Base-by-base conservation (phyloP, 2,329 filamentous ascomycete species). In the Keithomyces neogunnii region DNA sequence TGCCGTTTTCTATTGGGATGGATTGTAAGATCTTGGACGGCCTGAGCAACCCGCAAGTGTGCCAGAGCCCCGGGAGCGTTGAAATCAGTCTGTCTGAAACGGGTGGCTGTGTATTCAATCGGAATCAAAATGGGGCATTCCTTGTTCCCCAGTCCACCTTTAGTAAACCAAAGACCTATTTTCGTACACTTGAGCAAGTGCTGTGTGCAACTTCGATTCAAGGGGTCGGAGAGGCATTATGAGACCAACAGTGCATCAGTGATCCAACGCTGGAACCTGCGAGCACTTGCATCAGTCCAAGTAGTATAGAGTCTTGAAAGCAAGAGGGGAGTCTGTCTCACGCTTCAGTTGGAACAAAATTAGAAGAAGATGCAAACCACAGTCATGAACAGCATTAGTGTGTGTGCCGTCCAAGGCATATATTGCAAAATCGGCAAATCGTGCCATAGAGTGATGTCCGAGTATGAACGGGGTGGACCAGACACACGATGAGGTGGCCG, bases 221-320 rank as follows among this genome's bases (percentile, higher is more conserved):
- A 40, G 31, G 47, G 47, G 47, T 40, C 43, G 44, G 42, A 47
- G 35, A 45, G 45, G 56, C 51, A 47, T 50, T 49, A 51, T 54
- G 57, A 53, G 56, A 53, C 51, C 33, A 53, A 58, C 39, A 36
- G 47, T 56, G 54, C 53, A 53, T 57, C 56, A 53, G 50, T 45
- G 51, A 52, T 40, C 47, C 45, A 49, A 57, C 48, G 53, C 45
- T 13, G 47, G 50, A 44, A 19, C 19, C 19, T 19, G 19, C 19
- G 19, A 19, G 19, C 19, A 19, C 19, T 19, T 19, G 19, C 19
- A 19, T 19, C 1, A 19, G 19, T 19, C 19, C 19, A 19, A 19
- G 19, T 19, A 19, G 19, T 5, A 30, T 30, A 9, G 28, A 30
- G 30, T 11, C 30, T 44, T 5, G 26, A 44, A 9, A 30, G 28